These are phyloP conservation scores for Gonium pectorale DNA, from an alignment of 139 green algal genomes.

Conservation along the genomic window DNA sequence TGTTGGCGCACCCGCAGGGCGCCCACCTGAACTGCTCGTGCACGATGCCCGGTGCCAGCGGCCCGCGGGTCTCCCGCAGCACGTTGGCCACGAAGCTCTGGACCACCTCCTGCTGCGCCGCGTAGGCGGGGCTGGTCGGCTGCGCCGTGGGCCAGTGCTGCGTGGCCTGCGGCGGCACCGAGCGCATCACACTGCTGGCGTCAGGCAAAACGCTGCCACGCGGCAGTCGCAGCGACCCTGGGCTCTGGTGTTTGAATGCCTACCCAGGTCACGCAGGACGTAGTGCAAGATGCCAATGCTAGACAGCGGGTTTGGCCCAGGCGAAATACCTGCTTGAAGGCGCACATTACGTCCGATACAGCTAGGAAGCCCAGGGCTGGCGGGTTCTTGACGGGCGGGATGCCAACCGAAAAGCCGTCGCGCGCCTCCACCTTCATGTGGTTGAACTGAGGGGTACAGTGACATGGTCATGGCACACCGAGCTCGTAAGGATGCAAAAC, in stretches of 20 bases:
- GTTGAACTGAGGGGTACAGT: constrained; percentile 19
- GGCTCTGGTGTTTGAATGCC: no score
- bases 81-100: constrained; percentile 47
- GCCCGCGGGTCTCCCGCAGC: constrained; percentile 36
- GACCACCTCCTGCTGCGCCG: constrained; percentile 29
- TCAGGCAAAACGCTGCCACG: no score
- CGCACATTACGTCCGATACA: constrained; percentile 36
- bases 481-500: no score
- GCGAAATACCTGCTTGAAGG: constrained; percentile 47
- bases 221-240: no score
- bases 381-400: constrained; percentile 39
- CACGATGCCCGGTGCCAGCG: constrained; percentile 15
- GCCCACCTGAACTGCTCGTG: constrained; percentile 33
- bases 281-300: no score
- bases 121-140: background rate
- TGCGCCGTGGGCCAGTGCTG: constrained; percentile 15
- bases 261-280: no score
- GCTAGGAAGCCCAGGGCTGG: constrained; percentile 41
- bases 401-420: constrained; percentile 35
- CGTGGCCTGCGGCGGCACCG: background rate
- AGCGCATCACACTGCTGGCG: no score
- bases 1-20: no score
- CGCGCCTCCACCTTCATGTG: constrained; percentile 44
- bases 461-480: no score
- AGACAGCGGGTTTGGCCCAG: no score